phyloP scores from a whole-genome alignment of 140 eudicot species.

The Erigeron philadelphicus region DNA sequence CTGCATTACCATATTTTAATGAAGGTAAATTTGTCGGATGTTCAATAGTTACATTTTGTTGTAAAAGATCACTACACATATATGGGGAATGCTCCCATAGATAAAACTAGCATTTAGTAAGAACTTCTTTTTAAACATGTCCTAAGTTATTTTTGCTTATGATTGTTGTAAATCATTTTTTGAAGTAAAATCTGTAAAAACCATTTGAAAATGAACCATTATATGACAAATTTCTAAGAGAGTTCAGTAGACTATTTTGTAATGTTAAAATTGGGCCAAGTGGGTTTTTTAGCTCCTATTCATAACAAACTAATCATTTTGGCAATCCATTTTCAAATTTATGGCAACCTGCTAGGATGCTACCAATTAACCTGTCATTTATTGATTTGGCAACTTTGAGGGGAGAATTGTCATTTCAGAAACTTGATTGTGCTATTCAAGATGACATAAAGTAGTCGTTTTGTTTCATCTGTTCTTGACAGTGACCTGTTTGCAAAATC shows the following conservation, averaged over 20 bases:
- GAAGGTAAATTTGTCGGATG: not conserved
- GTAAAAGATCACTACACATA: not conserved
- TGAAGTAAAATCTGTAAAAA: slow-evolving; percentile 3
- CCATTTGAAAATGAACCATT: not conserved
- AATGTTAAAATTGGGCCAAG: slow-evolving; percentile 1
- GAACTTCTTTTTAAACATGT: slow-evolving; percentile 1
- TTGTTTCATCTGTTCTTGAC: not conserved
- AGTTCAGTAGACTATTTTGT: slow-evolving; percentile 7
- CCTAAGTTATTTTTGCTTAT: slow-evolving; percentile 1
- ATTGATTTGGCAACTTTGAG: not conserved
- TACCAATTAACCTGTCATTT: not conserved
- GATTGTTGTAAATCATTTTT: slow-evolving; percentile 2
- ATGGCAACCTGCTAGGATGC: not conserved
- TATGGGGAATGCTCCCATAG: not conserved
- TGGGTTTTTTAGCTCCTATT: not conserved
- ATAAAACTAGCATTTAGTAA: slow-evolving; percentile 3
- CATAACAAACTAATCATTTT: not conserved
- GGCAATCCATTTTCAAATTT: not conserved
- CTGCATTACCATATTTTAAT: not conserved
- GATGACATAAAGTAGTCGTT: not conserved
- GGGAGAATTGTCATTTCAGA: not conserved
- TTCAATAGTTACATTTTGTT: not conserved
- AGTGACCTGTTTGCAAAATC: not conserved
- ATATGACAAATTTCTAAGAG: not conserved
- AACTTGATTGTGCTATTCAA: slow-evolving; percentile 9